Evolutionary conservation across 495 filamentous ascomycete species (phyloP).

Genomic region (Xylaria nigripes): DNA sequence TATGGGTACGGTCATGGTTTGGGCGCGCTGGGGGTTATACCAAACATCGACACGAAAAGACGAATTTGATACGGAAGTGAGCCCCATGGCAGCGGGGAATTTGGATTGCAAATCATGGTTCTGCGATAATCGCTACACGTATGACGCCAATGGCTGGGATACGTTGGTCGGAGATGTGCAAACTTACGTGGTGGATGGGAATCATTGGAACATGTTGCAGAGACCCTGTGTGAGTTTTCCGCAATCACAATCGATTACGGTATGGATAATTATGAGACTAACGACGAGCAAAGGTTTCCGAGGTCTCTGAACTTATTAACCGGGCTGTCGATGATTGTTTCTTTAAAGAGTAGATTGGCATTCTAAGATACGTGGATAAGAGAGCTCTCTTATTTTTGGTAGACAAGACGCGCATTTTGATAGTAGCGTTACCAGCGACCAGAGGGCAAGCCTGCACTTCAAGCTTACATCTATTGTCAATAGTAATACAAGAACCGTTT

Average conservation of each 20-base stretch:
- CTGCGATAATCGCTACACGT: conserved; percentile 52
- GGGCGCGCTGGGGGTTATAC: conserved; percentile 59
- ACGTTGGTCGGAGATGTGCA: conserved; percentile 49
- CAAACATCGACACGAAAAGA: conserved; percentile 46
- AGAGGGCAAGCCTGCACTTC: no score
- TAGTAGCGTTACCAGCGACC: neutral
- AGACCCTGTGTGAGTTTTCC: conserved; percentile 34
- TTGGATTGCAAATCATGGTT: conserved; percentile 39
- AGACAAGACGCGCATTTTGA: neutral
- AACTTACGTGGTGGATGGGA: conserved; percentile 39
- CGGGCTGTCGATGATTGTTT: neutral
- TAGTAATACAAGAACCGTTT: neutral
- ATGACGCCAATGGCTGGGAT: conserved; percentile 59
- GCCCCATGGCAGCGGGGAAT: conserved; percentile 36
- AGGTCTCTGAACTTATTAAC: conserved; percentile 2
- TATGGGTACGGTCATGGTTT: conserved; percentile 52
- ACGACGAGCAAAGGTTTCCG: neutral
- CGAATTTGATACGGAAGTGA: conserved; percentile 43
- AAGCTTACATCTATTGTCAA: neutral
- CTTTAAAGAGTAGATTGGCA: neutral
- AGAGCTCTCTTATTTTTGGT: neutral
- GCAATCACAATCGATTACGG: neutral
- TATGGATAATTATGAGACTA: neutral
- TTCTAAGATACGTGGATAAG: no score
- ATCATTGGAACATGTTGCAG: conserved; percentile 52